Conservation (phyloP, 352 stramenopile genomes). For the Halophytophthora batemanensis region DNA sequence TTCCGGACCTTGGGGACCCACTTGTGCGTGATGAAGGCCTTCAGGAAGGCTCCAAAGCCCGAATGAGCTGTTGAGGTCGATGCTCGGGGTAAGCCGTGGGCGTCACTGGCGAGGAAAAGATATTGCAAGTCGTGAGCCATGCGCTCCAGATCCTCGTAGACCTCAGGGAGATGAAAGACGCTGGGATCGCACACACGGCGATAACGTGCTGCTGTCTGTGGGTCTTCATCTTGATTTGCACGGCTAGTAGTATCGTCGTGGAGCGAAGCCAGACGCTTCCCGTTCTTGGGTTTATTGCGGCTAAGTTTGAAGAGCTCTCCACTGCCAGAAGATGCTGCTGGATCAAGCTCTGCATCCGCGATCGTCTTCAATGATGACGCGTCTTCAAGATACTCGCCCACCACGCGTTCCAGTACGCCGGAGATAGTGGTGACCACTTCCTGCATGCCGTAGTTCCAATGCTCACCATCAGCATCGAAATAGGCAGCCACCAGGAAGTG, state of each 20-base stretch:
- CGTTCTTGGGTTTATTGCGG: slow-evolving; percentile 46
- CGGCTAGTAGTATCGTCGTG: slow-evolving; percentile 24
- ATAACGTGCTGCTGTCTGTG: slow-evolving; percentile 12
- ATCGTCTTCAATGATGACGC: slow-evolving; percentile 16
- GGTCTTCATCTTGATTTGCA: slow-evolving; percentile 20
- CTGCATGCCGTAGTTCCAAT: slow-evolving; percentile 64
- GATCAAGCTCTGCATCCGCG: slow-evolving; percentile 17
- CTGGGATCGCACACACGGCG: slow-evolving; percentile 62
- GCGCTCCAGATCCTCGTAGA: slow-evolving; percentile 66
- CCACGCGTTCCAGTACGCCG: slow-evolving; percentile 51
- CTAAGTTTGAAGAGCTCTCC: slow-evolving; percentile 59
- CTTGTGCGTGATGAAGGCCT: slow-evolving; percentile 61
- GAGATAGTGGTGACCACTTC: slow-evolving; percentile 69
- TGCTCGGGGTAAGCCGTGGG: slow-evolving; percentile 2
- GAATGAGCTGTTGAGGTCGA: slow-evolving; percentile 20
- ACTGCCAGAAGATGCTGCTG: slow-evolving; percentile 5
- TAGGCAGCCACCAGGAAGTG: slow-evolving; percentile 62
- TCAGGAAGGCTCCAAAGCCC: slow-evolving; percentile 52
- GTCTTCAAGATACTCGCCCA: slow-evolving; percentile 72
- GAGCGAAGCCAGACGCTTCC: slow-evolving; percentile 19
- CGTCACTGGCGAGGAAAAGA: slow-evolving; percentile 26
- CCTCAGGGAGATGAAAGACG: slow-evolving; percentile 70
- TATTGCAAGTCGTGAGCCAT: slow-evolving; percentile 63
- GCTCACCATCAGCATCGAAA: slow-evolving; percentile 59
- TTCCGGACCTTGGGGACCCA: slow-evolving; percentile 77